Evolutionary conservation across 768 basidiomycete species (phyloP), one percentile per base, ranked within the genome.

Genomic region (Nidularia pulvinata): DNA sequence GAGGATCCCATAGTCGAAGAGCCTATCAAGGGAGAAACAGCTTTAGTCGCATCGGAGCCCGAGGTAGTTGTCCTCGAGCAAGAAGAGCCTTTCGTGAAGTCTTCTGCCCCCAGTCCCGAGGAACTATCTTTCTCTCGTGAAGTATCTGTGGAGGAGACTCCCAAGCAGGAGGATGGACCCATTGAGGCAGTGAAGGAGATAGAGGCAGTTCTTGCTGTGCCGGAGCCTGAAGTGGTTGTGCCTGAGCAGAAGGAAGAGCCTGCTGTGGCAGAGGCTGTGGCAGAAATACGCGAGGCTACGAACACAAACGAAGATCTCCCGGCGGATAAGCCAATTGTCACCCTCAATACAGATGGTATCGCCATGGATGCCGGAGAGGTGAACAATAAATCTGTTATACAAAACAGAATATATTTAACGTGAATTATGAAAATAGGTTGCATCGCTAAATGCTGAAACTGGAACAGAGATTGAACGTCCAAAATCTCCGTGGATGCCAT

Each of bases 401-500:
- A 25, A 25, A 25, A 25, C 25, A 25, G 25, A 25, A 4, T 25
- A 25, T 25, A 25, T 25, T 25, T 25, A 25, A 25, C 25, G 25
- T 25, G 25, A 25, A 25, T 25, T 25, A 4, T 25, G 25, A 25
- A 25, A 25, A 25, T 25, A 25, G 25, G 25, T 25, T 25, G 25
- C 25, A 25, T 25, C 25, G 25, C 25, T 25, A 25, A 25, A 25
- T 25, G 25, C 25, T 4, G 25, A 25, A 25, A 25, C 25, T 25
- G 25, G 25, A 25, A 4, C 25, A 11, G 37, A 42, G 37, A 70
- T 71, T 11, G 78, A 79, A 48, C 67, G 74, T 36, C 77, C 78
- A 19, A 79, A 78, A 57, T 79, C 78, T 13, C 79, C 79, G 32
- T 82, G 76, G 77, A 76, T 73, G 11, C 75, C 80, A 6, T 80